Base-by-base conservation (phyloP, 805 yeast genomes). In the Spathaspora boniae region DNA sequence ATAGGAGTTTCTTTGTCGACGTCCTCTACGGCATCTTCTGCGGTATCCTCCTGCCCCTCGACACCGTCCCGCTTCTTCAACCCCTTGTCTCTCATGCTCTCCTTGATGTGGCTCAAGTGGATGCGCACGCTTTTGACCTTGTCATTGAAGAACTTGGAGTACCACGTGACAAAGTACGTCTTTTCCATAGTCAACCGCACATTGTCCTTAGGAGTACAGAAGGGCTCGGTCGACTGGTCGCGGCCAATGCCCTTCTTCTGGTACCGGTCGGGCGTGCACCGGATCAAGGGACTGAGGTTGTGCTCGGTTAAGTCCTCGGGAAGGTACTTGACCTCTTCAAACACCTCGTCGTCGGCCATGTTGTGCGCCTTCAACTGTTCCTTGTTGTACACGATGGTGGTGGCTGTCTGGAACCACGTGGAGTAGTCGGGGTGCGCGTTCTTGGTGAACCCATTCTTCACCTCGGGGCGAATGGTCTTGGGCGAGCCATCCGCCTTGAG, bases 191-290 rank as follows among this genome's bases (percentile, higher is more conserved):
- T 71, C 60, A 84, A 66, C 26, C 63, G 68, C 9, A 69, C 48
- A 40, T 78, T 72, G 48, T 83, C 89, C 22, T 64, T 67, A 9
- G 96, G 96, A 15, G 85, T 74, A 58, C 96, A 87, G 58, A 86
- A 85, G n/a, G 96, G 96, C 34, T 68, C 93, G 26, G 87, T 74
- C 1, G 63, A 48, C 12, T 60, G 54, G 42, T 67, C 68, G 46
- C 78, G 77, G 20, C 78, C 80, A 24, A 66, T 40, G 6, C 89
- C 91, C 52, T 80, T 82, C 46, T 69, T 72, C 50, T 64, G 70
- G 54, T 84, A 87, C 31, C 74, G 60, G 36, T 82, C 82, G 2
- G 96, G 96, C 4, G 88, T 84, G 62, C 96, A 87, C 60, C 96
- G 72, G 51, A 86, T 72, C 32, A 87, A 56, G 0, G 96, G 96